Evolutionary conservation across 176 grass and related monocot genomes (phyloP).

Genomic region (Pontederia crassipes): DNA sequence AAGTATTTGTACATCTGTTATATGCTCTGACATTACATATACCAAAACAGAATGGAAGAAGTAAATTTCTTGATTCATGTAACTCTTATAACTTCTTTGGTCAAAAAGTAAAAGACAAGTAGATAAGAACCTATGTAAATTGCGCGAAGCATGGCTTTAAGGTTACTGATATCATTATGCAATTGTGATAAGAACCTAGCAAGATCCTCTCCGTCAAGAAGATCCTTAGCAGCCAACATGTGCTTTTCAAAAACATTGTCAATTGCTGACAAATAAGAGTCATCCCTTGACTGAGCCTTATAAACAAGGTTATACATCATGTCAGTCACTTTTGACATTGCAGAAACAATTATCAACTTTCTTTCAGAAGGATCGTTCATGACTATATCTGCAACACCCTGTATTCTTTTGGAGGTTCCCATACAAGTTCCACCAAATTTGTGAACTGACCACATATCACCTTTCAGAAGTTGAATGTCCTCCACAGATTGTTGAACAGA

Average conservation of each 20-base stretch:
- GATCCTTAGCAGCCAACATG: conserved; percentile 67
- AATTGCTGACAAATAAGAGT: conserved; percentile 54
- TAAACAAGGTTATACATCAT: conserved; percentile 91
- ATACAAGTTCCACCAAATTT: conserved; percentile 99
- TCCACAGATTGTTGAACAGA: conserved; percentile 58
- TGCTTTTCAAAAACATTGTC: conserved; percentile 88
- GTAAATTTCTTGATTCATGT: too few species aligned
- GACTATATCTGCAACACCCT: conserved; percentile 84
- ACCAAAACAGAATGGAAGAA: too few species aligned
- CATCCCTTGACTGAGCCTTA: conserved; percentile 85
- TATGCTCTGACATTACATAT: too few species aligned
- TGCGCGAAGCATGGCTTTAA: conserved; percentile 84
- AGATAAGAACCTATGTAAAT: conserved; percentile 72
- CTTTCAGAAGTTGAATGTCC: conserved; percentile 51
- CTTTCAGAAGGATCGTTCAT: conserved; percentile 71
- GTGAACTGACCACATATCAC: conserved; percentile 97
- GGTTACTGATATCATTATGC: conserved; percentile 68
- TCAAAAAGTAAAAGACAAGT: neutral
- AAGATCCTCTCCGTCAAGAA: conserved; percentile 85
- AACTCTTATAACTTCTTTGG: neutral
- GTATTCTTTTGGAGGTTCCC: conserved; percentile 83
- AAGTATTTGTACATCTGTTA: too few species aligned
- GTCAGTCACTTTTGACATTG: conserved; percentile 97
- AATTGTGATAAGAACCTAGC: conserved; percentile 77
- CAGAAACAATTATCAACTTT: conserved; percentile 87